These are phyloP conservation scores for Calocera cornea DNA, from an alignment of 768 basidiomycete genomes.

Conservation along the genomic window DNA sequence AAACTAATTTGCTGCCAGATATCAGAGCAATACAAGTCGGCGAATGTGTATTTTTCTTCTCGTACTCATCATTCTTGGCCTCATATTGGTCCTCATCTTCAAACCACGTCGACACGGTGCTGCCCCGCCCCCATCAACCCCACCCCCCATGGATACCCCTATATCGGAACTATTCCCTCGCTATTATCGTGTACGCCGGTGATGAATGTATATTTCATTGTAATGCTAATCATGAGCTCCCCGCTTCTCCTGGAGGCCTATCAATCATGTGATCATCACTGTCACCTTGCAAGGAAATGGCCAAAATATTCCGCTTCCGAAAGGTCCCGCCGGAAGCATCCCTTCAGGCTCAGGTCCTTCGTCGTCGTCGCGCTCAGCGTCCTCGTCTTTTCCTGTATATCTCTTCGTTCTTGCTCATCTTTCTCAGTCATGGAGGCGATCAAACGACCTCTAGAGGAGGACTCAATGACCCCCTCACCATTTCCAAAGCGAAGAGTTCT, in stretches of 20 bases:
- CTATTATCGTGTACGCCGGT: conserved; percentile 2
- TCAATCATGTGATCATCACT: not conserved
- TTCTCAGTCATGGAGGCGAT: not conserved
- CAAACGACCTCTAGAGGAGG: conserved; percentile 1
- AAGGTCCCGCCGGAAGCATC: conserved; percentile 3
- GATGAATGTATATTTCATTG: conserved; percentile 2
- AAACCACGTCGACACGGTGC: conserved; percentile 48
- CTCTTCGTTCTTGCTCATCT: not conserved
- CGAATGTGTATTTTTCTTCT: conserved; percentile 89
- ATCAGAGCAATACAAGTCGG: conserved; percentile 87
- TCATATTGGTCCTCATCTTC: conserved; percentile 79
- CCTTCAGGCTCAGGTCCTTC: not conserved
- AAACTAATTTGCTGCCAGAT: conserved; percentile 33
- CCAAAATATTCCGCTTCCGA: conserved; percentile 3
- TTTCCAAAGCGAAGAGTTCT: not conserved
- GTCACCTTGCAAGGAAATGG: not conserved
- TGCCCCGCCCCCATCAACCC: not conserved
- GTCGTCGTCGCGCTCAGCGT: not conserved
- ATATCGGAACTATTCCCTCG: not conserved
- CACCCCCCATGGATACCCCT: not conserved
- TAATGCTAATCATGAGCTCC: not conserved
- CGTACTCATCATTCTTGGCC: conserved; percentile 74
- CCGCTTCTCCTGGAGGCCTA: not conserved
- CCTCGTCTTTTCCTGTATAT: not conserved
- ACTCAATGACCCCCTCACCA: not conserved